Conservation (phyloP, 495 filamentous ascomycete genomes). For the Aspergillus sclerotioniger region DNA sequence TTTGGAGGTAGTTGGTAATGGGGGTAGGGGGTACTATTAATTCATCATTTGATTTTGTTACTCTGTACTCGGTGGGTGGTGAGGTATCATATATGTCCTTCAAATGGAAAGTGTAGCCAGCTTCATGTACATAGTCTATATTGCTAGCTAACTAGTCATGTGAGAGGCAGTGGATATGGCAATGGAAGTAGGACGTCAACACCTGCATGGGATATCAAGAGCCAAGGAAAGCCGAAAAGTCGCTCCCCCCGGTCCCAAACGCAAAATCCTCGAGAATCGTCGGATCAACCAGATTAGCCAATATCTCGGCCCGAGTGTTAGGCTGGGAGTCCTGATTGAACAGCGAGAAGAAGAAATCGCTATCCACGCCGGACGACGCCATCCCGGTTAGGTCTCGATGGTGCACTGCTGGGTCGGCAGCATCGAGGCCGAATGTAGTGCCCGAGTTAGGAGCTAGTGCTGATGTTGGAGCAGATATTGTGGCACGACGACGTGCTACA, state of each 20-base stretch:
- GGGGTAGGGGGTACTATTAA: no score
- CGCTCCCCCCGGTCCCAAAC: constrained; percentile 23
- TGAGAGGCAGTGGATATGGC: no score
- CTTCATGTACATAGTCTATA: no score
- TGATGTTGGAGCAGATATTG: neutral
- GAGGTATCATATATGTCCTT: no score
- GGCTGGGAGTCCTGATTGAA: constrained; percentile 22
- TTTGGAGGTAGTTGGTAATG: no score
- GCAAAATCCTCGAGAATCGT: constrained; percentile 30
- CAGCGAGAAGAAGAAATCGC: constrained; percentile 25
- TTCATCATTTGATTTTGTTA: no score
- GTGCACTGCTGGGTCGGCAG: neutral
- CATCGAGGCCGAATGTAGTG: neutral
- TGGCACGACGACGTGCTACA: constrained; percentile 13
- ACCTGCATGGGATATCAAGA: neutral
- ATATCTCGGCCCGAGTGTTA: constrained; percentile 24
- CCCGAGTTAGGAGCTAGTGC: neutral
- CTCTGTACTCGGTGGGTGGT: no score
- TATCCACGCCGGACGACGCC: constrained; percentile 7
- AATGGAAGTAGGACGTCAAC: neutral
- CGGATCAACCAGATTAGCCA: constrained; percentile 28
- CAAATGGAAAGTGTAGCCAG: no score
- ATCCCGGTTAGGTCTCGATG: neutral
- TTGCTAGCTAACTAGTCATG: no score
- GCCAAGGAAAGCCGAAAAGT: constrained; percentile 19